Evolutionary conservation across 73 alveolate species (phyloP), one percentile per base, ranked within the genome.

Genomic region (Effrenium voratum): DNA sequence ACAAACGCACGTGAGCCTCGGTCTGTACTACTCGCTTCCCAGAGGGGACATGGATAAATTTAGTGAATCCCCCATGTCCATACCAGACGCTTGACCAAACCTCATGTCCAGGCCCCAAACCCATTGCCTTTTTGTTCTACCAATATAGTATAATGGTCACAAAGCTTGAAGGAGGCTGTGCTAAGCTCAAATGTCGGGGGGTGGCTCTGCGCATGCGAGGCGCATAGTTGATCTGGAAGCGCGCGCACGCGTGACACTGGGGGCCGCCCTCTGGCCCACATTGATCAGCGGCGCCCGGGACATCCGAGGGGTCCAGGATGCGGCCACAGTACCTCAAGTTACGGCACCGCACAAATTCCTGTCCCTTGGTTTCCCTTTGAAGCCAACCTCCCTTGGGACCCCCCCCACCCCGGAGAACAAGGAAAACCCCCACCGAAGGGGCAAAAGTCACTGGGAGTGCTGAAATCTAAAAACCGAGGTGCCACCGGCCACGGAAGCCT

Each of bases 221-320:
- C 95, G 66, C 97, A 36, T 90, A 90, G 76, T 59, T 59, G 34
- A 12, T 50, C 73, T 90, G 97, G 66, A 68, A 90, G 41, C 55
- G 55, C 8, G 97, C 97, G n/a, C 97, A 90, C 47, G 97, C 41
- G 49, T 30, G 97, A 57, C 97, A 90, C n/a, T 90, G 97, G 2
- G 97, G 97, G 85, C 97, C 97, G 66, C 97, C 97, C 63, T 90
- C 97, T 2, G 97, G 97, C 36, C 97, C 97, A 46, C 97, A 90
- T 70, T 90, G 97, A 50, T 90, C 97, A 55, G 59, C 40, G 24
- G 97, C 97, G 3, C 97, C 97, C 3, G 97, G 97, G 60, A 45
- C 95, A 59, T 90, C 97, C 19, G 97, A 90, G 10, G 97, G 97
- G n/a, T 90, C 97, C 45, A 90, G 97, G 87, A 90, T 90, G 59